Evolutionary conservation across 2,329 filamentous ascomycete genomes (phyloP), one percentile per base, ranked within the genome.

Genomic region (Alternaria gaisen): DNA sequence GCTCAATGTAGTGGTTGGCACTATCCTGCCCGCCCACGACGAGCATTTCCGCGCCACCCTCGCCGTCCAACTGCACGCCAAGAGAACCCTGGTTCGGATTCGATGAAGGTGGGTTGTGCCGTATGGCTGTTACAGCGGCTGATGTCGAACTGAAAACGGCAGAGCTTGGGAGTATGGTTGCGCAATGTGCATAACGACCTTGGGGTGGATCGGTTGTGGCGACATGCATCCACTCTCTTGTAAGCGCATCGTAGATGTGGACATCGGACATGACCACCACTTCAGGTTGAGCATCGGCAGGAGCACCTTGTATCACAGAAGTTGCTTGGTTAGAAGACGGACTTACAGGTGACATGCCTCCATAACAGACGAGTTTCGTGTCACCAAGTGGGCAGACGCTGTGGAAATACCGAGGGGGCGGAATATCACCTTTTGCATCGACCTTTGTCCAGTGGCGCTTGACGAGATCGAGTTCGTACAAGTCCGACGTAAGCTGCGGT

Each of bases 201-300:
- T 98, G 93, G 0, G 95, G 95, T 0, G 92, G 85, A 57, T 97
- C 93, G 47, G 88, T 86, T 0, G 93, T 90, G 1, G 90, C 87
- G 43, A 99, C 88, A 62, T 89, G 92, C 20, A 91, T 94, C 95
- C 95, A 99, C 48, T 86, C 90, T 71, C 87, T 90, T 0, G 90
- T 91, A 1, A 88, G 85, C 2, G 95, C 92, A 77, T 99, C 94
- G 78, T 93, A 98, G 32, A 99, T 92, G 79, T 98, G 92, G 56
- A 98, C 93, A 80, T 99, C 95, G 7, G 94, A 97, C 94, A 99
- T 97, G 58, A 98, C 95, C 2, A 93, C 90, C 5, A 98, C 92
- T 73, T 97, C 94, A 38, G 93, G 89, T 69, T 93, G 91, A 56
- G 88, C 83, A 64, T 94, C 91, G 60, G 83, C 79, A 0, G 73